Base-by-base conservation (phyloP, 2,329 filamentous ascomycete species). In the Aureobasidium melanogenum region DNA sequence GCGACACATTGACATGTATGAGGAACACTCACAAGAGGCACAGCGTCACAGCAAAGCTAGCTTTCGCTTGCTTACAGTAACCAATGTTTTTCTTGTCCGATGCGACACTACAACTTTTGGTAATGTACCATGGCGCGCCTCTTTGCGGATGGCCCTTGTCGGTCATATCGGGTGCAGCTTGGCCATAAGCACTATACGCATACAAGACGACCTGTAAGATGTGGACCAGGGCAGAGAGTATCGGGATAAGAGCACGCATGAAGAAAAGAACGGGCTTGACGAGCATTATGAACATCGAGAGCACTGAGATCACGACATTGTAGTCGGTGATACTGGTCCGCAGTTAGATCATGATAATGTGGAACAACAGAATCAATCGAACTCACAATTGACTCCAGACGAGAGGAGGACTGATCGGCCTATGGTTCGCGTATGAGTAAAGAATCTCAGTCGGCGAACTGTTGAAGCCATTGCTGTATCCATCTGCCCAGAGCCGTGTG, bases 361-460 rank as follows among this genome's bases (percentile, higher is more conserved):
- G 8, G 9, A 22, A 28, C 7, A 47, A n/a, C 28, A 14, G 51
- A 43, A 32, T 32, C 22, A n/a, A 34, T 7, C 32, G 2, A 34
- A 82, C 88, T 76, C 73, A 92, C 88, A 82, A 82, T 69, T 79
- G 75, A 63, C 86, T 88, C 89, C 89, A 93, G 15, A 91, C 82
- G 59, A 91, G 75, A 1, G 89, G 87, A 10, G 84, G 77, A 36
- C 78, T 77, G 0, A 86, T 75, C 0, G 85, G 80, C 59, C 78
- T 74, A 70, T 89, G 82, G 70, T 92, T 92, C 56, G 88, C 87
- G 69, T 87, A 86, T 36, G 86, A 86, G 72, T 89, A 91, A 36
- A 91, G 73, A 19, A 89, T 77, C 68, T 86, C 82, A 63, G 76
- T 80, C 15, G 89, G 88, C 67, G 84, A 85, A 64, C 87, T 91